phyloP scores from a whole-genome alignment of 768 basidiomycete species.

The Termitomyces sp. region DNA sequence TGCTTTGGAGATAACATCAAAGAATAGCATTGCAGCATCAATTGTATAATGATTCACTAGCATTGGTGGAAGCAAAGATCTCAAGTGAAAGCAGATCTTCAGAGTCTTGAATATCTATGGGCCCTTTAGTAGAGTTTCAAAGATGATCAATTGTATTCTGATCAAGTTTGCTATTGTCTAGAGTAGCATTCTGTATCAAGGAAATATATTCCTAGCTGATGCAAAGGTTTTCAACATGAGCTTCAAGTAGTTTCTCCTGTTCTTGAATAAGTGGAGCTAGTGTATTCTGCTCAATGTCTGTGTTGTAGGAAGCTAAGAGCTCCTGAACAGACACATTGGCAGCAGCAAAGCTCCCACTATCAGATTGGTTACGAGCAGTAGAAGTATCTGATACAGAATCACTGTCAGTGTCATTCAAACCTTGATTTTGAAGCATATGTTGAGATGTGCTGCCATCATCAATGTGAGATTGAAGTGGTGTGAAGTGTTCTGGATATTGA shows the following conservation, averaged over 20 bases:
- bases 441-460: too few species aligned
- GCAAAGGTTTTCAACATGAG: neutral
- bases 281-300: too few species aligned
- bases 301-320: too few species aligned
- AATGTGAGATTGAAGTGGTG: too few species aligned
- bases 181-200: neutral
- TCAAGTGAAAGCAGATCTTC: neutral
- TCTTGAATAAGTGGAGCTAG: neutral
- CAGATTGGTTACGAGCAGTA: too few species aligned
- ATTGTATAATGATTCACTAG: neutral
- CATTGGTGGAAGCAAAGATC: neutral
- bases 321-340: too few species aligned
- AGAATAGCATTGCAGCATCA: neutral
- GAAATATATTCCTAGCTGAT: neutral
- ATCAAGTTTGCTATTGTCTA: neutral
- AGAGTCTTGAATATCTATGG: neutral
- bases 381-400: too few species aligned
- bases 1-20: neutral
- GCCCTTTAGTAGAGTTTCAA: neutral
- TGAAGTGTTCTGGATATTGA: too few species aligned
- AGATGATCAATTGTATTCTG: neutral
- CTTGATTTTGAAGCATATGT: too few species aligned
- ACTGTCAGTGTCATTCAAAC: too few species aligned
- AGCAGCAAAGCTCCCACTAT: too few species aligned
- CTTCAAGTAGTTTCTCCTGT: neutral